Base-by-base conservation (phyloP, 345 rosid species). In the Pistacia integerrima region DNA sequence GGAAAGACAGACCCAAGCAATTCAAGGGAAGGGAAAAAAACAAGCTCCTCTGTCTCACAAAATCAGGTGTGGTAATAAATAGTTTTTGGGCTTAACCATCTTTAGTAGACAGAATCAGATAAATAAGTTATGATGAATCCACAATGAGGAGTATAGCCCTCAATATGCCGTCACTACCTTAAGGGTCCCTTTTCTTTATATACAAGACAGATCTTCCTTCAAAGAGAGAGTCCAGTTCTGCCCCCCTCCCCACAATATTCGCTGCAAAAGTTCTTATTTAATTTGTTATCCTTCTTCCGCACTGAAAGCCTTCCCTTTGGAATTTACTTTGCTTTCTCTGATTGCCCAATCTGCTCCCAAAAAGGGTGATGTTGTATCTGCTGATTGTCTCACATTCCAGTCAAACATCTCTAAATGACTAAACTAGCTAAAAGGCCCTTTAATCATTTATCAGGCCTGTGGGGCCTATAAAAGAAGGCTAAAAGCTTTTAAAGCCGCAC, bases 381-480 rank as follows among this genome's bases (percentile, higher is more conserved):
- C 38, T 28, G 46, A 60, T 46, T n/a, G n/a, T 44, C 54, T 16
- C 66, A 33, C 25, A 25, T 49, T 63, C 69, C 22, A 3, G 4
- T 28, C 12, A 30, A 62, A 9, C 11, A 30, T 64, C 25, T 51
- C 60, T 18, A 5, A 63, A 11, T 33, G n/a, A n/a, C n/a, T n/a
- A n/a, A 63, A 73, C 69, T 62, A 16, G 69, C 33, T 63, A 18
- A 9, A 33, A 62, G 55, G 68, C 49, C 62, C 3, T 38, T 41
- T 41, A 41, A 56, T 41, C 30, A 65, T 74, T 52, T 33, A 22
- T 22, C n/a, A 64, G 70, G 64, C 70, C 70, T 64, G 13, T 30
- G 20, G 25, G 70, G 59, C 75, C 25, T 33, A 5, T 36, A 62
- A 52, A 49, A 63, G 17, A 35, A 71, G 22, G 38, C n/a, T 41